Percentiles rank a stretch among this genome's conserved stretches.
These are phyloP conservation scores for Pharus latifolius DNA, from an alignment of 176 grass and related monocot species.

Conservation along the genomic window DNA sequence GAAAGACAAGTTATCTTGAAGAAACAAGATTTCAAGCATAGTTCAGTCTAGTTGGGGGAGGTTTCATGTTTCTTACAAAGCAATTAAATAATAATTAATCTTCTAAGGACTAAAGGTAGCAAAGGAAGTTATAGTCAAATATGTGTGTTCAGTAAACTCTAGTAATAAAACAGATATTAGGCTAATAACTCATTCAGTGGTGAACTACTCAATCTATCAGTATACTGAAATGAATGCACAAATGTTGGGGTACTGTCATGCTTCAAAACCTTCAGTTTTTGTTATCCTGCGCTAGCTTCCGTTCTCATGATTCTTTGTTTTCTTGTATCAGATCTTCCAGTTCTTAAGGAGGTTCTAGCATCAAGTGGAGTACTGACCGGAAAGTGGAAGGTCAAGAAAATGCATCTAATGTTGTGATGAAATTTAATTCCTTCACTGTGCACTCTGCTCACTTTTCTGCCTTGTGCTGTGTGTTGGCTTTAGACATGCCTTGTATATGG, in stretches of 20 bases:
- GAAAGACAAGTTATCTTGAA: not conserved
- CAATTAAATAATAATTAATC: not conserved
- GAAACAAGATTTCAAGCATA: not conserved
- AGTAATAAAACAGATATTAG: not conserved
- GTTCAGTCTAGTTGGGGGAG: not conserved
- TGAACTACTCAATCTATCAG: too few species aligned
- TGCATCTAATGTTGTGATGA: not conserved
- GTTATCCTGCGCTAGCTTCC: not conserved
- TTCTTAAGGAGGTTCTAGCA: slow-evolving; percentile 75
- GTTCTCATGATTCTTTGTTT: slow-evolving; percentile 6
- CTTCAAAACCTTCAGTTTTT: not conserved
- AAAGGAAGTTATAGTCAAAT: not conserved
- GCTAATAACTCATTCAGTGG: not conserved
- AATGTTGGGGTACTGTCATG: not conserved
- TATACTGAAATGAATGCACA: not conserved
- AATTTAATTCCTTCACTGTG: not conserved
- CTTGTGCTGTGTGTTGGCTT: not conserved
- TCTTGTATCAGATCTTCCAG: slow-evolving; percentile 44
- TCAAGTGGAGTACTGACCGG: slow-evolving; percentile 48
- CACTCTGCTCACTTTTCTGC: not conserved
- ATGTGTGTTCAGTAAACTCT: not conserved
- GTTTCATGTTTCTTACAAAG: not conserved
- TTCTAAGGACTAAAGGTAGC: not conserved
- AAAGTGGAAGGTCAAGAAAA: slow-evolving; percentile 74
- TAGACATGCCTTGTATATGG: not conserved